Conservation (phyloP, 2,329 filamentous ascomycete genomes). For the Fusarium devonianum region DNA sequence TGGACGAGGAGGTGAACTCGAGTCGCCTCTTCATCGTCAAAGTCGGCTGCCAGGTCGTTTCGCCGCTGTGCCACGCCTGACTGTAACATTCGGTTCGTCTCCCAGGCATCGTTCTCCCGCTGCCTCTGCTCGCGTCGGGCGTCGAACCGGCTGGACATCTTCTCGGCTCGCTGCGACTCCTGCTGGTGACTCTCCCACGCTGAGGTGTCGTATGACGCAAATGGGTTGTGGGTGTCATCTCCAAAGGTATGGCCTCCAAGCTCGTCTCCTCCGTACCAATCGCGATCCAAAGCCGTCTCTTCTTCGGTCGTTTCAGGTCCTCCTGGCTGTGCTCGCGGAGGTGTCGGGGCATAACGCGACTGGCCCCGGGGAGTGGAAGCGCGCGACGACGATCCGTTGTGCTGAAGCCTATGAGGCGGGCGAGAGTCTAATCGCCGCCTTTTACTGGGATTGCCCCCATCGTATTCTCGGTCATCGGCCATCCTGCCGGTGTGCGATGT, state of each 20-base stretch:
- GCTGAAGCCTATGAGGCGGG: slow-evolving; percentile 40
- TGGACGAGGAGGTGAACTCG: slow-evolving; percentile 92
- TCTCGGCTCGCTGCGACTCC: slow-evolving; percentile 78
- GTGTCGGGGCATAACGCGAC: slow-evolving; percentile 53
- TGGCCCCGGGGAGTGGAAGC: slow-evolving; percentile 46
- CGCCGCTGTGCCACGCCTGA: slow-evolving; percentile 92
- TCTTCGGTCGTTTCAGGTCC: slow-evolving; percentile 70
- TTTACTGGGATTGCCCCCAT: slow-evolving; percentile 51
- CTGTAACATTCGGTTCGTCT: slow-evolving; percentile 97
- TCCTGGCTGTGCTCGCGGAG: slow-evolving; percentile 47
- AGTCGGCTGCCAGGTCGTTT: slow-evolving; percentile 81
- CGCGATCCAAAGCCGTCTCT: slow-evolving; percentile 81
- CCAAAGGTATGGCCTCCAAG: slow-evolving; percentile 82
- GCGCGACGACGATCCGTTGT: slow-evolving; percentile 45
- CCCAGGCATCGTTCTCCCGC: slow-evolving; percentile 96
- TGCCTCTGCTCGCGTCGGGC: slow-evolving; percentile 84
- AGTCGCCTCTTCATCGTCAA: slow-evolving; percentile 90
- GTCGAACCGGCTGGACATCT: slow-evolving; percentile 74
- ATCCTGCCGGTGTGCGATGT: too few relatives aligned
- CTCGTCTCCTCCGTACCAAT: slow-evolving; percentile 93
- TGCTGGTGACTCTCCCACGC: slow-evolving; percentile 80
- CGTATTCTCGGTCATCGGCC: slow-evolving; percentile 48
- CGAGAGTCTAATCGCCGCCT: slow-evolving; percentile 49
- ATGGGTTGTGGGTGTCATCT: slow-evolving; percentile 92
- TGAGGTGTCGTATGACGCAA: slow-evolving; percentile 77